Evolutionary conservation across 371 early-diverging fungal genomes (phyloP).

Genomic region (Mortierella sp.): DNA sequence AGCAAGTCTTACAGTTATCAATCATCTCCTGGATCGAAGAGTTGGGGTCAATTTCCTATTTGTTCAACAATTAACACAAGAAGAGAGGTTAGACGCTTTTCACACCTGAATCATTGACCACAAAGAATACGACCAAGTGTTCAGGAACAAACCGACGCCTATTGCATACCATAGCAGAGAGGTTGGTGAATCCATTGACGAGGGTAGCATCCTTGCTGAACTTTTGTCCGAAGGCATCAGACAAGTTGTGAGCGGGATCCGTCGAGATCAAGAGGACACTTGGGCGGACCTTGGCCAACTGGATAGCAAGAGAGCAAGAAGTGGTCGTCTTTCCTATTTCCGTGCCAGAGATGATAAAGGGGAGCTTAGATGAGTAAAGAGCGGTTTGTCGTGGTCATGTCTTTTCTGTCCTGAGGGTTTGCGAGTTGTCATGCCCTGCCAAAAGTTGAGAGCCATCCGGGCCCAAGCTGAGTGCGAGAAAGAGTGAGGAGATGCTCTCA

Average conservation of each 20-base stretch:
- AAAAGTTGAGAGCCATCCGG: not conserved
- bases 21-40: slow-evolving; percentile 98
- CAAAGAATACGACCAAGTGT: not conserved
- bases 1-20: slow-evolving; percentile 75
- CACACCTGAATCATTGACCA: too few relatives aligned
- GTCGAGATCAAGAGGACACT: slow-evolving; percentile 97
- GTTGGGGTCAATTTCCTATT: slow-evolving; percentile 97
- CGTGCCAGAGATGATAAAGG: slow-evolving; percentile 9
- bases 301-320: slow-evolving; percentile 91
- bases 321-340: slow-evolving; percentile 75
- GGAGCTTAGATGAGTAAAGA: not conserved
- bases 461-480: not conserved
- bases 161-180: slow-evolving; percentile 91
- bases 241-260: slow-evolving; percentile 99
- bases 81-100: not conserved
- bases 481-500: not conserved
- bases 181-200: slow-evolving; percentile 94
- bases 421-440: not conserved
- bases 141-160: not conserved
- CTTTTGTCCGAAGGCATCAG: slow-evolving; percentile 99
- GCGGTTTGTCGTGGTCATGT: not conserved
- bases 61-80: not conserved
- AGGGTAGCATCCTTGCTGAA: slow-evolving; percentile 96
- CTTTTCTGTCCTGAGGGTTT: not conserved
- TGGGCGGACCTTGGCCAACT: slow-evolving; percentile 92